phyloP scores from a whole-genome alignment of 1,284 basidiomycete genomes.

The Rhizopogon hawkerae region DNA sequence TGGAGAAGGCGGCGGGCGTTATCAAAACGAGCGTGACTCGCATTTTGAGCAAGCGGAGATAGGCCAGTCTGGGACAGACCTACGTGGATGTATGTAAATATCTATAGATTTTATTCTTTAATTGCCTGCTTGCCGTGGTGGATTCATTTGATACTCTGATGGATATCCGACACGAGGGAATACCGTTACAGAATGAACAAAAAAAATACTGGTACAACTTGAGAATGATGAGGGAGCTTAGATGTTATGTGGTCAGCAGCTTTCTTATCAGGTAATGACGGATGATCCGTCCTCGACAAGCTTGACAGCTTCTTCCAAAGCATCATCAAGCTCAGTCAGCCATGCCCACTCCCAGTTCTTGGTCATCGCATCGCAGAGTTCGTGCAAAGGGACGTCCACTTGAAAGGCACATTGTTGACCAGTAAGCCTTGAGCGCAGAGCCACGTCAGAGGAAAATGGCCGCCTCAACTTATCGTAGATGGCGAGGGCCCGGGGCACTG shows the following conservation, averaged over 20 bases:
- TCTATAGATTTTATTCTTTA: constrained; percentile 12
- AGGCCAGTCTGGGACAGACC: constrained; percentile 4
- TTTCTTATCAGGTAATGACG: neutral
- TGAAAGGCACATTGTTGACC: constrained; percentile 17
- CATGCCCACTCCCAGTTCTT: constrained; percentile 25
- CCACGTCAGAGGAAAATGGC: constrained; percentile 30
- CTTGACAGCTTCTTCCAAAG: constrained; percentile 15
- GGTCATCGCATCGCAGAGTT: constrained; percentile 15
- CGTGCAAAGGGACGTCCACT: constrained; percentile 9
- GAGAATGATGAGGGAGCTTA: neutral
- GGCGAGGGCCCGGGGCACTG: constrained; percentile 27
- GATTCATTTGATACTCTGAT: neutral
- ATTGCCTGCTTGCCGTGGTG: neutral
- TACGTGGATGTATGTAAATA: constrained; percentile 12
- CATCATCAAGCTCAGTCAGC: constrained; percentile 20
- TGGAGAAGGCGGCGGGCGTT: constrained; percentile 77
- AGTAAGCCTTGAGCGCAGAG: constrained; percentile 8
- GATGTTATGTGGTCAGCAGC: too few relatives aligned
- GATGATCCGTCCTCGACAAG: constrained; percentile 9
- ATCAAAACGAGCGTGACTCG: constrained; percentile 73
- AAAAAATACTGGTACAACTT: neutral
- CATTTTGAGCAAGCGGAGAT: constrained; percentile 47
- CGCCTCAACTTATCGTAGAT: constrained; percentile 38
- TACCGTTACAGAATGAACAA: neutral
- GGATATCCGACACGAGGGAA: neutral